Evolutionary conservation across 306 rosid genomes (phyloP), one percentile per base, ranked within the genome.

Genomic region (Amphicarpaea edgeworthii): DNA sequence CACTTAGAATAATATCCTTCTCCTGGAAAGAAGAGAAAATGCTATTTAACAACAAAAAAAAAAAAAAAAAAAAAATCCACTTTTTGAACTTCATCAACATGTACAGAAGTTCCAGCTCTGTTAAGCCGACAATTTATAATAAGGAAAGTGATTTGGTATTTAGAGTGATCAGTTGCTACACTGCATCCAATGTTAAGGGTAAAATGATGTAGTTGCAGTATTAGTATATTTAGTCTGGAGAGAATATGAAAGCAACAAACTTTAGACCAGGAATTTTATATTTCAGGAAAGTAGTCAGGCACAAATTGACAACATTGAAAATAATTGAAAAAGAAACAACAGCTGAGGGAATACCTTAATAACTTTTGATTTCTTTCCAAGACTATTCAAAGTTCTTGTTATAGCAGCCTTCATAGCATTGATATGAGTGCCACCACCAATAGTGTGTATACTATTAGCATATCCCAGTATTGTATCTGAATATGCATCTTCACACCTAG

Each of bases 401-500:
- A 95, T 68, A 68, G 98, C 86, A 79, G 98, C 92, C 87, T 92
- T 95, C 86, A 83, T 76, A 21, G 97, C 98, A 61, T 95, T 97
- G 11, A 95, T 92, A 85, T 95, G 98, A 62, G 98, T 92, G 77
- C 98, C 97, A 46, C 98, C 98, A 24, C 92, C 98, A 49, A 92
- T 72, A 71, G 98, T 95, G 42, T 97, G 95, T 79, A 95, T 90
- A 82, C 98, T 95, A 83, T 95, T 95, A 79, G 98, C 98, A 85
- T 95, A 95, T 80, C 98, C 98, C 51, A 95, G 87, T 81, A 90
- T 85, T 41, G 97, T 95, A 78, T 95, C 98, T 41, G 98, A 95
- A 79, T 95, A 95, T 68, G 98, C 92, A 86, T 95, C 98, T 78
- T 90, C 90, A 80, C 97, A 92, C 98, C 98, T 95, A 72, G 78